A percentile compares a stretch with the other conserved stretches of the same genome.
Conservation (phyloP, 2,329 filamentous ascomycete species). For the Verticillium tricorpus region DNA sequence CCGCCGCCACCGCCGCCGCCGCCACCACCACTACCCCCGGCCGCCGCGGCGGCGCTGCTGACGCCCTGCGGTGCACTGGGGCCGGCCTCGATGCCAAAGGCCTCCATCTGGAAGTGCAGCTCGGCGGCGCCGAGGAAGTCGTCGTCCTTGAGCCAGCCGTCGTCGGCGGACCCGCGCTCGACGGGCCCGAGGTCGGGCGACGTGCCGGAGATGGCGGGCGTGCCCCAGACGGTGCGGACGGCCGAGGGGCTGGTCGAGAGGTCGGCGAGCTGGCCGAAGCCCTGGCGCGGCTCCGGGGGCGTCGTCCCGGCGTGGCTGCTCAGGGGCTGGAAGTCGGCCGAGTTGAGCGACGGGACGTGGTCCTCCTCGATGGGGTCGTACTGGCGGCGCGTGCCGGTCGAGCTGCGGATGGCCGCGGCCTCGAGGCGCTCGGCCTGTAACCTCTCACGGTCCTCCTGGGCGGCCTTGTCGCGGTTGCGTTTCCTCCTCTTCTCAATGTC, state of each 20-base stretch:
- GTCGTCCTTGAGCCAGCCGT: conserved; percentile 85
- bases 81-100: conserved; percentile 35
- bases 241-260: conserved; percentile 78
- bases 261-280: conserved; percentile 66
- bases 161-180: conserved; percentile 43
- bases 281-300: conserved; percentile 52
- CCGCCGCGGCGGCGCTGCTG: conserved; percentile 9
- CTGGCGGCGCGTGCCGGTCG: conserved; percentile 32
- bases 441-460: conserved; percentile 80
- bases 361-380: conserved; percentile 36
- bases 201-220: conserved; percentile 52
- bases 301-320: conserved; percentile 44
- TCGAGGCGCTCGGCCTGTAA: conserved; percentile 77
- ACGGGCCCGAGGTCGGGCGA: conserved; percentile 5
- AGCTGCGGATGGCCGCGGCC: conserved; percentile 60
- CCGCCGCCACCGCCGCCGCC: conserved; percentile 23
- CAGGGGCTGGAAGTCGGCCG: conserved; percentile 64
- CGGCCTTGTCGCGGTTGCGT: conserved; percentile 76
- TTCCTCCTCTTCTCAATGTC: conserved; percentile 76
- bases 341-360: conserved; percentile 37
- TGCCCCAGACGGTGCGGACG: conserved; percentile 89
- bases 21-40: conserved; percentile 3
- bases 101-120: conserved; percentile 54
- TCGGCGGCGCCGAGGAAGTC: conserved; percentile 63
- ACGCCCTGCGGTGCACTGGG: conserved; percentile 8